Base-by-base conservation (phyloP, 441 rosid species). In the Aquilaria agallochum region DNA sequence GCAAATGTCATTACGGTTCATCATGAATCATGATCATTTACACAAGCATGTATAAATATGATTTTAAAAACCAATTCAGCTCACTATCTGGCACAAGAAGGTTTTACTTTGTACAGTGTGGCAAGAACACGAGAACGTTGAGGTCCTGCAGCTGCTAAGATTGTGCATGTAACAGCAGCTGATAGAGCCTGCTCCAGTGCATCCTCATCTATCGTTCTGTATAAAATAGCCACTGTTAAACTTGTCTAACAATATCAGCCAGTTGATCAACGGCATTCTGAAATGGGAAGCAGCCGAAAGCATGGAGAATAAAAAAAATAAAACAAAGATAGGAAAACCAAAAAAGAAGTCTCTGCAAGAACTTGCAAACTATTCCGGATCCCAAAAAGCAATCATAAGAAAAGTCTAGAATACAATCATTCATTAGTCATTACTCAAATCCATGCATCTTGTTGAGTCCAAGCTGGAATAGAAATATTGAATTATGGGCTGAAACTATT, bases 111-210 rank as follows among this genome's bases (percentile, higher is more conserved):
- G 77, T 95, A 92, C 53, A 92, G 72, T 67, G 97, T 92, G 34
- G 98, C 98, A 69, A 95, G 98, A 66, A 95, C 97, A 74, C 97
- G 94, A 60, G 99, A 95, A 34, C 98, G 92, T 66, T 88, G 99
- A 78, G 99, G 99, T 73, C 98, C 98, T 0, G 97, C 99, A 65
- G 90, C 99, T 72, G 96, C 99, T 78, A 92, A 79, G 73, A 92
- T 92, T 60, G 99, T 92, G 70, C 97, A 88, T 53, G 99, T 95
- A 70, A 95, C 96, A 75, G 98, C 97, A 83, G 96, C 96, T 34
- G 96, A 77, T 42, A 92, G 74, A 60, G 99, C 98, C 63, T 87
- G 96, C 77, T 92, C 96, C 69, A 87, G 64, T 46, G 97, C 97
- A 73, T 90, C 96, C 77, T 95, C 99, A 47, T 95, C 92, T 62